phyloP scores from a whole-genome alignment of 2,329 filamentous ascomycete genomes.

The Cucurbitaria berberidis region DNA sequence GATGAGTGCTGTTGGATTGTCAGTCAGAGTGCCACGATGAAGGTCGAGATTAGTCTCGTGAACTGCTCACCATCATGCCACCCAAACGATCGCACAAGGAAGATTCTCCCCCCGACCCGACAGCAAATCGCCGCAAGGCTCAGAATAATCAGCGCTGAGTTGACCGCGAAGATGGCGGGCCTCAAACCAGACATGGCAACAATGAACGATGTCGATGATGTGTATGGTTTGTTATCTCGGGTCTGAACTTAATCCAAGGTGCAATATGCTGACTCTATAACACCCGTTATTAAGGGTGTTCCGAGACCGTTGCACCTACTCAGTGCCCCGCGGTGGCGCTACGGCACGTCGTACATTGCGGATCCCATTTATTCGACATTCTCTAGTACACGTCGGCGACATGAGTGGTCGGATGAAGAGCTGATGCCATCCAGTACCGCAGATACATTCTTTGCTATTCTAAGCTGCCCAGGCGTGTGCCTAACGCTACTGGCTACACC shows the following conservation, averaged over 20 bases:
- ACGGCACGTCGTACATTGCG: not conserved
- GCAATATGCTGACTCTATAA: not conserved
- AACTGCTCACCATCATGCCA: slow-evolving; percentile 34
- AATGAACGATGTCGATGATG: not conserved
- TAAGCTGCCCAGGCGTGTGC: not conserved
- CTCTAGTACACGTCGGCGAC: not conserved
- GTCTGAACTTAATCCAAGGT: not conserved
- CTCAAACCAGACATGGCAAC: slow-evolving; percentile 19
- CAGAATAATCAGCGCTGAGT: slow-evolving; percentile 31
- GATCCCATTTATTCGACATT: not conserved
- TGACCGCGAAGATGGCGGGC: slow-evolving; percentile 31
- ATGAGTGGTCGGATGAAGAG: not conserved
- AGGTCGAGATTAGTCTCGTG: not conserved
- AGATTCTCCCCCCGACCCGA: slow-evolving; percentile 28
- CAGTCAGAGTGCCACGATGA: not conserved
- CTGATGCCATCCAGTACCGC: not conserved
- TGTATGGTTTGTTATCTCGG: not conserved
- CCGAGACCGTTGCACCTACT: not conserved
- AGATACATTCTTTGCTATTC: not conserved
- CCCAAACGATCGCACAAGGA: slow-evolving; percentile 29
- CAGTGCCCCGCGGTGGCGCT: not conserved
- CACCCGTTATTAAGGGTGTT: not conserved
- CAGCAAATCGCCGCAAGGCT: slow-evolving; percentile 30
- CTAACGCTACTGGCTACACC: not conserved
- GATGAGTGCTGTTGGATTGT: slow-evolving; percentile 25